These are phyloP conservation scores for Euphorbia schlechtendalii DNA, from an alignment of 441 rosid species.

Conservation along the genomic window DNA sequence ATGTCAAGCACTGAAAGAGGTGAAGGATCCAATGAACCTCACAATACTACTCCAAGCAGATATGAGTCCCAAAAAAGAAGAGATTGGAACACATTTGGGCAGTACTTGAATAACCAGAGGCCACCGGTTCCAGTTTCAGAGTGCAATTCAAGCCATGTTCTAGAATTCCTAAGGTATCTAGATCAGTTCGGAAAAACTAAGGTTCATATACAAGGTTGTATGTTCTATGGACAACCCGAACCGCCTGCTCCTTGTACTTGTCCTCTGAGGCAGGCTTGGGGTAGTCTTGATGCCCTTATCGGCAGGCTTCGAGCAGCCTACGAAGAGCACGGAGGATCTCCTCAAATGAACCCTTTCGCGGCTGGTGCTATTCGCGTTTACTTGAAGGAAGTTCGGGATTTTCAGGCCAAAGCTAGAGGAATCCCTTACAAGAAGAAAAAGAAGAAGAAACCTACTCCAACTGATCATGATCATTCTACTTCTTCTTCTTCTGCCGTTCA, in stretches of 20 bases:
- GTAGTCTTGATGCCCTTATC: conserved; percentile 82
- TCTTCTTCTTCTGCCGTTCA: conserved; percentile 17
- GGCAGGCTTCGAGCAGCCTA: conserved; percentile 77
- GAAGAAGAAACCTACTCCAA: conserved; percentile 49
- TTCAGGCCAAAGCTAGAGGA: conserved; percentile 73
- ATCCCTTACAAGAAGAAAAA: conserved; percentile 73
- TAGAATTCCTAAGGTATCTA: conserved; percentile 64
- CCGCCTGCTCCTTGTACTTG: conserved; percentile 76
- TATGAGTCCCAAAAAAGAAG: conserved; percentile 75
- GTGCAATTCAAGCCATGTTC: conserved; percentile 55
- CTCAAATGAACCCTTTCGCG: conserved; percentile 73
- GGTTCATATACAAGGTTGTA: conserved; percentile 65
- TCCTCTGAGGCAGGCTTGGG: conserved; percentile 83
- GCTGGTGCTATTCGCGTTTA: conserved; percentile 53
- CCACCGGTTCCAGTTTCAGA: conserved; percentile 62
- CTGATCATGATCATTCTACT: background rate
- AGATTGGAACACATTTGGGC: conserved; percentile 80
- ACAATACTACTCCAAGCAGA: conserved; percentile 46
- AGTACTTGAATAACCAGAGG: conserved; percentile 63
- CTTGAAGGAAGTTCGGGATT: conserved; percentile 66
- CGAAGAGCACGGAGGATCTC: conserved; percentile 73
- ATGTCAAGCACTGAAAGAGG: conserved; percentile 34
- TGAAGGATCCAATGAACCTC: conserved; percentile 35
- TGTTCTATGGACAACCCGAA: conserved; percentile 70
- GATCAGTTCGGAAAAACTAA: conserved; percentile 83